A percentile compares a stretch with the other conserved stretches of the same genome.
These are phyloP conservation scores for Alternaria atra DNA, from an alignment of 2,329 filamentous ascomycete species.

Conservation along the genomic window DNA sequence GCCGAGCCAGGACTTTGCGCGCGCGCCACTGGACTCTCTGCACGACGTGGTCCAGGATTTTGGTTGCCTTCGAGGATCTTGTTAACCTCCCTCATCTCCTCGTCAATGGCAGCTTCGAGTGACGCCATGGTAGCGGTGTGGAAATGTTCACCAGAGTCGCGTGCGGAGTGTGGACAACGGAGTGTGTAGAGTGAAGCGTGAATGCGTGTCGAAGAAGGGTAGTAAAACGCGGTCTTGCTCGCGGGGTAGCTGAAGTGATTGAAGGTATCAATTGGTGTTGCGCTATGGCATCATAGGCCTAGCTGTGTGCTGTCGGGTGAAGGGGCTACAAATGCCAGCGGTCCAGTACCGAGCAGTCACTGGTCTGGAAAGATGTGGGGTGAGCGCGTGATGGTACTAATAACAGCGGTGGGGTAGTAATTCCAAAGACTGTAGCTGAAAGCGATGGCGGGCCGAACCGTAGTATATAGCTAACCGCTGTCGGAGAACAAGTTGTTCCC, in stretches of 20 bases:
- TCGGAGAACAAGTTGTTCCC: slow-evolving; percentile 51
- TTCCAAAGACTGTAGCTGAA: slow-evolving; percentile 29
- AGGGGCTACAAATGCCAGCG: slow-evolving; percentile 16
- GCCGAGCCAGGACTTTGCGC: slow-evolving; percentile 62
- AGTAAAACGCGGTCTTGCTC: slow-evolving; percentile 24
- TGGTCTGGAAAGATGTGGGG: slow-evolving; percentile 22
- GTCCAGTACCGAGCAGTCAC: slow-evolving; percentile 15
- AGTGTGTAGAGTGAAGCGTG: slow-evolving; percentile 2
- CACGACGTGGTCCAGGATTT: slow-evolving; percentile 30
- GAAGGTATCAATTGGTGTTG: slow-evolving; percentile 22
- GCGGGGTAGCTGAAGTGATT: slow-evolving; percentile 30
- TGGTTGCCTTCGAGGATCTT: slow-evolving; percentile 68
- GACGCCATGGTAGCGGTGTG: slow-evolving; percentile 64
- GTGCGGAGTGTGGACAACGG: slow-evolving; percentile 7
- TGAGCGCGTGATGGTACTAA: slow-evolving; percentile 31
- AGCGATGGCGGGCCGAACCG: slow-evolving; percentile 38
- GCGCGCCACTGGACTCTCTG: slow-evolving; percentile 54
- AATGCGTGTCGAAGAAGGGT: slow-evolving; percentile 1
- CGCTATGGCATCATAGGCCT: slow-evolving; percentile 32
- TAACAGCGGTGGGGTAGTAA: slow-evolving; percentile 39
- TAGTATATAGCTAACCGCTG: slow-evolving; percentile 43
- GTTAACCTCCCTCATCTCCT: slow-evolving; percentile 78
- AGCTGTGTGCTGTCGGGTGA: slow-evolving; percentile 18
- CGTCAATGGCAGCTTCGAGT: slow-evolving; percentile 78
- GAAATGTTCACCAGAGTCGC: slow-evolving; percentile 9